Evolutionary conservation across 768 basidiomycete genomes (phyloP), one percentile per base, ranked within the genome.

Genomic region (Pulveroboletus ravenelii): DNA sequence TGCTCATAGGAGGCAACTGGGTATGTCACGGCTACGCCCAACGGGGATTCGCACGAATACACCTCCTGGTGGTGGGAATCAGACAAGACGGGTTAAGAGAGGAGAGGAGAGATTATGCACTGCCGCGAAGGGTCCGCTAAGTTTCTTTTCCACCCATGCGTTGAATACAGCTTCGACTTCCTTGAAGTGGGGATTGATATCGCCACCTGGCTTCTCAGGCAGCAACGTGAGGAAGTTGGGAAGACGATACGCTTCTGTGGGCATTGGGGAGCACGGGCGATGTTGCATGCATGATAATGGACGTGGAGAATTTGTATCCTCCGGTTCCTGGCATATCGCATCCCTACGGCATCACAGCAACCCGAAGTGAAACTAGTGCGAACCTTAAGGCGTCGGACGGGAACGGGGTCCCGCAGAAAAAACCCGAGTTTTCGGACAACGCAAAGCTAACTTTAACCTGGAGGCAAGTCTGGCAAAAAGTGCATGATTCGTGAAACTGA

Each of bases 131-230:
- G n/a, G 12, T 13, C 35, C 10, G 10, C 25, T 3, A 10, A 37
- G 17, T 13, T 37, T 46, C 45, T 37, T 29, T n/a, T 13, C 44
- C 7, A 27, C 23, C 34, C 44, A 35, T 25, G 20, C 23, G 3
- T 35, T 45, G 18, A 43, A 66, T 23, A 51, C 55, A 6, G 32
- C 20, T 35, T 66, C 52, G 7, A 59, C 60, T 3, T 57, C 64
- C 46, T 45, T 53, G 30, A 68, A 68, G 41, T 51, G 18, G 12
- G 58, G 56, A 34, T 59, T 68, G 27, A 67, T 68, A 15, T 52
- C 50, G 17, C 57, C 63, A 6, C 67, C 61, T 10, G 67, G 54
- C 43, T 69, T 67, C 53, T 51, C 50, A 15, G 65, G 63, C 23
- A 64, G 55, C 12, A 61, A 45, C 20, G 39, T 41, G 9, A 64